Evolutionary conservation across 176 grass and related monocot species (phyloP), one percentile per base, ranked within the genome.

Genomic region (Phoenix dactylifera): DNA sequence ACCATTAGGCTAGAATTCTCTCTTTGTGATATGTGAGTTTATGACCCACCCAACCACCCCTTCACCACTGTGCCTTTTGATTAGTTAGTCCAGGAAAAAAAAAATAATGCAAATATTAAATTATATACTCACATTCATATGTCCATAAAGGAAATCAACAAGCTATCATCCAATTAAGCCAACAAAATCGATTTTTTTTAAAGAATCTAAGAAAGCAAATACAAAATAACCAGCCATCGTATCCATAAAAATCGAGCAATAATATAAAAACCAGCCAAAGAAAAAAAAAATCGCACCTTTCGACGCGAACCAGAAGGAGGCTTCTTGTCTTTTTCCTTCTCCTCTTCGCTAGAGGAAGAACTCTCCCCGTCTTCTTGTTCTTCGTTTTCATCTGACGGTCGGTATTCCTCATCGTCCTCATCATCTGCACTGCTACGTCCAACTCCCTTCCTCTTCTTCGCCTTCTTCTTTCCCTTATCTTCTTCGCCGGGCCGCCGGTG

Each of bases 401-500:
- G 57, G 78, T 96, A 96, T 29, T 90, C 83, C 16, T 88, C 87
- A 18, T 90, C 92, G 18, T 70, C 83, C 18, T 87, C 69, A 6
- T 72, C 69, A 6, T 7, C 24, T 2, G 7, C 64, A 4, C 16
- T 5, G 24, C 69, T 19, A n/a, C 49, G 56, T 2, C 20, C 25
- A 2, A 4, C 23, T 24, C 54, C 29, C 51, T 65, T 79, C 77
- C 74, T 84, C 72, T 62, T 62, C 72, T 62, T 81, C 32, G 17
- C 58, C 71, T 72, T 79, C 10, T 5, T 20, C 4, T 16, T 28
- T 58, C 17, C 58, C 35, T 54, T 61, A 3, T 23, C 51, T 14
- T 44, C 35, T 44, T 44, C 35, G 35, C 35, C 35, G 35, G 35
- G 35, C 10, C 57, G 25, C 18, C 15, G 48, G 10, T 16, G 56